phyloP scores from a whole-genome alignment of 1,139 yeast genomes.

The Suhomyces bolitotheri region DNA sequence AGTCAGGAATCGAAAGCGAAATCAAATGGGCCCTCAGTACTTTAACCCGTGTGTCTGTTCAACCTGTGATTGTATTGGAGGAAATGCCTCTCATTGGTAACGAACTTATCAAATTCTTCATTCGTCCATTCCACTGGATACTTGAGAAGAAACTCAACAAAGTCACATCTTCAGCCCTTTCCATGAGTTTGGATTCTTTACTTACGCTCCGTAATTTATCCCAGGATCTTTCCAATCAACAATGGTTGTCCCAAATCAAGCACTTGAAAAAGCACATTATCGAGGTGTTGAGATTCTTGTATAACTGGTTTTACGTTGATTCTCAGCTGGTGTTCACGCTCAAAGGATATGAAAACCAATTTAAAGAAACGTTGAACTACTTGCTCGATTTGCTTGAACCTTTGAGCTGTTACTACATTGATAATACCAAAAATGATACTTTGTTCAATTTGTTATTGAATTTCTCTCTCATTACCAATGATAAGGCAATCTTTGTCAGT shows the following conservation, averaged over 20 bases:
- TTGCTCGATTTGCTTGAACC: conserved; percentile 82
- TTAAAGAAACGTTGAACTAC: conserved; percentile 65
- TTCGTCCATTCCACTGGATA: conserved; percentile 31
- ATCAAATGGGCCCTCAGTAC: conserved; percentile 66
- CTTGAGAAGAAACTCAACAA: conserved; percentile 24
- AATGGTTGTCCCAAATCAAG: conserved; percentile 62
- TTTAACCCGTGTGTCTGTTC: conserved; percentile 54
- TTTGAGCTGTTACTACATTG: conserved; percentile 77
- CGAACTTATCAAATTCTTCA: conserved; percentile 49
- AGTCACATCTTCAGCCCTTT: conserved; percentile 37
- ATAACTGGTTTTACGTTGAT: conserved; percentile 37
- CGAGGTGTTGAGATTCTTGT: conserved; percentile 52
- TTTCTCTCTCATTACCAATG: conserved; percentile 49
- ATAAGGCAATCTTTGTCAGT: conserved; percentile 51
- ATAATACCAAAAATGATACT: conserved; percentile 64
- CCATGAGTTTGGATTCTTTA: conserved; percentile 58
- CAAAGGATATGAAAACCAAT: conserved; percentile 37
- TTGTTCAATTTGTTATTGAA: conserved; percentile 53
- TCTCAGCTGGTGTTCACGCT: conserved; percentile 20
- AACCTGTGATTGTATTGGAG: conserved; percentile 44
- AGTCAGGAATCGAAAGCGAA: conserved; percentile 59
- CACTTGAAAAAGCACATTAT: conserved; percentile 47
- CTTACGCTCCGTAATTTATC: conserved; percentile 76
- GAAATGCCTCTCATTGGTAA: conserved; percentile 49
- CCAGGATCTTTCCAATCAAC: conserved; percentile 83